Evolutionary conservation across 2,329 filamentous ascomycete genomes (phyloP).

Genomic region (Cladophialophora chaetospira): DNA sequence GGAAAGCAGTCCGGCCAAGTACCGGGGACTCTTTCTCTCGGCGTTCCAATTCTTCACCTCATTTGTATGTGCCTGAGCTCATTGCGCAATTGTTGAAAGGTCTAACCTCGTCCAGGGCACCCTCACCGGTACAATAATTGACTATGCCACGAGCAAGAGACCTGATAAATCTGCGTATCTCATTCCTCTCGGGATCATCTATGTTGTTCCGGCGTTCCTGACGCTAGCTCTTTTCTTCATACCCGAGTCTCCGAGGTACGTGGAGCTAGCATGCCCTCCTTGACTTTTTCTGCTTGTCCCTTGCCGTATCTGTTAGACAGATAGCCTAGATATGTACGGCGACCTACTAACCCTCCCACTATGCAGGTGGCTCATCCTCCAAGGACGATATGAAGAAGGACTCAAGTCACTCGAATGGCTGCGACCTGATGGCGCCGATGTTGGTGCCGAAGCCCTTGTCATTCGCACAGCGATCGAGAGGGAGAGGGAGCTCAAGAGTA

Average conservation of each 20-base stretch:
- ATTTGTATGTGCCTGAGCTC: conserved; percentile 38
- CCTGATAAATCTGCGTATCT: conserved; percentile 42
- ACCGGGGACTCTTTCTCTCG: conserved; percentile 51
- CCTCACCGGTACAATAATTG: conserved; percentile 7
- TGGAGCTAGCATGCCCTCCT: background rate
- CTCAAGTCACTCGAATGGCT: conserved; percentile 42
- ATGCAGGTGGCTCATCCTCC: conserved; percentile 35
- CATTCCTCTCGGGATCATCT: conserved; percentile 39
- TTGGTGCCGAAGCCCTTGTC: conserved; percentile 38
- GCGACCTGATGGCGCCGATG: conserved; percentile 36
- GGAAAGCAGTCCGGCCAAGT: conserved; percentile 51
- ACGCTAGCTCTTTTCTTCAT: conserved; percentile 36
- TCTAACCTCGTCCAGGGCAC: conserved; percentile 30
- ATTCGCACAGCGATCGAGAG: conserved; percentile 40
- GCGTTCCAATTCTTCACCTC: conserved; percentile 36
- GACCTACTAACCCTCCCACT: conserved; percentile 24
- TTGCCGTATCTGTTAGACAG: background rate
- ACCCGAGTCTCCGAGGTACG: conserved; percentile 32
- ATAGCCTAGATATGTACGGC: background rate
- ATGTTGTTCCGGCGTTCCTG: conserved; percentile 35
- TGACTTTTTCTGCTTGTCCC: background rate
- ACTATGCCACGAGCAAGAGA: conserved; percentile 25
- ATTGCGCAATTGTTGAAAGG: conserved; percentile 36
- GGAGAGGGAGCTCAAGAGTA: conserved; percentile 39
- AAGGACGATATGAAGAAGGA: conserved; percentile 37